Evolutionary conservation across 1,139 yeast species (phyloP), one percentile per base, ranked within the genome.

Genomic region (Zygotorulaspora mrakii): DNA sequence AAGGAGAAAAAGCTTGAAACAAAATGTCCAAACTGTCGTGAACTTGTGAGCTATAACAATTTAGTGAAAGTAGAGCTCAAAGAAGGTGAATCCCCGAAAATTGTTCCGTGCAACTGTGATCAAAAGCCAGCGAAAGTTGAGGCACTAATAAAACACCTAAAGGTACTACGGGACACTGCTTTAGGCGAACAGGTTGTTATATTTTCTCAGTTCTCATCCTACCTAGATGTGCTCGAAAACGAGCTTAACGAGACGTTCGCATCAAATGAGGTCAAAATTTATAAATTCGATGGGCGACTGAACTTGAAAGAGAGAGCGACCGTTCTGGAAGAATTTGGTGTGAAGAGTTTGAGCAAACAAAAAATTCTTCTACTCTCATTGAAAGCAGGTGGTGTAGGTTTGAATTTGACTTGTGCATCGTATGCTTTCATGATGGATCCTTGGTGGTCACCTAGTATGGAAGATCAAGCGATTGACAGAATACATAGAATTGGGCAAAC

Each of bases 361-460:
- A 73, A 79, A 1, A 73, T 89, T 1, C 61, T 91, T 13, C 65
- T 89, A 14, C 64, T 91, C 24, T 84, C 95, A 1, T 67, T 89
- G 46, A 89, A 87, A 61, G 95, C 97, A 0, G 97, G 98, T 12
- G 97, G 97, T 3, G 96, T 89, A 6, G 98, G 98, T 0, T 70
- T 91, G 48, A 91, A 91, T 57, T 67, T 91, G 46, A 89, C 95
- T 0, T 77, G 82, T 33, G 96, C 97, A 0, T 82, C 86, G 0
- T 73, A 77, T 31, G 97, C 95, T 6, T 88, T 81, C 55, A 73
- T 91, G 76, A 84, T 91, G 89, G 97, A 91, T 56, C 97, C 97
- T 0, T 91, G 96, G 94, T 91, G 97, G 97, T 84, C 94, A 17
- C 95, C 87, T 31, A 87, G 95, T 42, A 79, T 86, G 30, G 97